phyloP scores from a whole-genome alignment of 768 basidiomycete genomes.

The Lactarius quietus region DNA sequence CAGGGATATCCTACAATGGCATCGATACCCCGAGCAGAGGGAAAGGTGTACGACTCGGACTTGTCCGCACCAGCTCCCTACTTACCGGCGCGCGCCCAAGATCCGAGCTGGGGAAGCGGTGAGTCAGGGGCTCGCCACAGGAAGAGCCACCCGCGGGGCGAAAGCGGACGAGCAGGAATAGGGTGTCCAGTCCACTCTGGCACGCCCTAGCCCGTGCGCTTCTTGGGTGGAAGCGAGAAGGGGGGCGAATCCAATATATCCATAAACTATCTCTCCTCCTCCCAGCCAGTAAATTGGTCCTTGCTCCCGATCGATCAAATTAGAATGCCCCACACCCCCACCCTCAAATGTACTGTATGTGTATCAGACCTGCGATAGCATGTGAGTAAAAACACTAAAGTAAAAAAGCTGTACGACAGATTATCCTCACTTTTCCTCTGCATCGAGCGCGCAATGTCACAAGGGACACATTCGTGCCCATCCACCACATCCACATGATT shows the following conservation, averaged over 20 bases:
- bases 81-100: constrained; percentile 9
- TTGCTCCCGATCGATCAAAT: constrained; percentile 17
- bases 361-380: background rate
- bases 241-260: constrained; percentile 12
- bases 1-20: background rate
- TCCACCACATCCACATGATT: background rate
- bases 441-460: constrained; percentile 14
- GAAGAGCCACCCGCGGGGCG: constrained; percentile 6
- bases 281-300: background rate
- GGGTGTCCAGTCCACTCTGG: background rate
- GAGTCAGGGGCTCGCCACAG: background rate
- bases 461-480: background rate
- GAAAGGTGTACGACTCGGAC: background rate
- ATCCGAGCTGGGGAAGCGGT: background rate
- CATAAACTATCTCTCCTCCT: constrained; percentile 8
- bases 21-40: background rate
- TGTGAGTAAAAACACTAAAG: background rate
- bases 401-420: constrained; percentile 5
- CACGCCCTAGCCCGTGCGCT: background rate
- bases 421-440: background rate
- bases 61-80: background rate
- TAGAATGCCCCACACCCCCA: background rate
- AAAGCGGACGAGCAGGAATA: background rate
- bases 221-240: background rate
- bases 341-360: too few species aligned